These are phyloP conservation scores for Termitomyces sp. DNA, from an alignment of 768 basidiomycete genomes.

Conservation along the genomic window DNA sequence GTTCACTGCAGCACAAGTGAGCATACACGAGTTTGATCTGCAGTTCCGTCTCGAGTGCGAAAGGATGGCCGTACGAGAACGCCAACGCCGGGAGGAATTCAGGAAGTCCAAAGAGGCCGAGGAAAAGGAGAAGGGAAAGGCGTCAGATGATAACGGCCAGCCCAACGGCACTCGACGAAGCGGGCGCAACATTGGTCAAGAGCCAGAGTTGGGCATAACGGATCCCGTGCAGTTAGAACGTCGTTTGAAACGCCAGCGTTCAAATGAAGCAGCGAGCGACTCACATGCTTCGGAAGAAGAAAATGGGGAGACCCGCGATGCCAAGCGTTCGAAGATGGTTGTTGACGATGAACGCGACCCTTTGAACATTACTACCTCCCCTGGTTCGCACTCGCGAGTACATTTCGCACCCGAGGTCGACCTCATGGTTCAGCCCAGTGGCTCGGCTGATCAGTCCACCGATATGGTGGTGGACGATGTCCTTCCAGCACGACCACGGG, in stretches of 20 bases:
- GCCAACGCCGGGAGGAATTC: slow-evolving; percentile 57
- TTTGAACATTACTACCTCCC: slow-evolving; percentile 37
- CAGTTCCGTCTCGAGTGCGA: slow-evolving; percentile 80
- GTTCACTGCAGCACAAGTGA: slow-evolving; percentile 81
- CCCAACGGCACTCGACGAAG: slow-evolving; percentile 63
- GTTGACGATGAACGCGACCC: slow-evolving; percentile 48
- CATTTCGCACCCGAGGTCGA: slow-evolving; percentile 45
- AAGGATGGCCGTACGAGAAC: slow-evolving; percentile 77
- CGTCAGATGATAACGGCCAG: slow-evolving; percentile 23
- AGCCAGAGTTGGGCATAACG: slow-evolving; percentile 68
- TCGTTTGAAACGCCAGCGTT: slow-evolving; percentile 66
- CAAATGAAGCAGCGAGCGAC: slow-evolving; percentile 50
- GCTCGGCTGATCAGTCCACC: not conserved
- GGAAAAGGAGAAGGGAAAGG: slow-evolving; percentile 33
- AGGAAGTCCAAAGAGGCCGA: slow-evolving; percentile 44
- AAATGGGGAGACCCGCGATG: slow-evolving; percentile 38
- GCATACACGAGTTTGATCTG: slow-evolving; percentile 82
- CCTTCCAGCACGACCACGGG: slow-evolving; percentile 20
- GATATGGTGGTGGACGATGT: slow-evolving; percentile 37
- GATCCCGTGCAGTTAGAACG: slow-evolving; percentile 76
- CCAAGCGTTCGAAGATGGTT: slow-evolving; percentile 54
- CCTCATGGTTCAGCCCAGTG: slow-evolving; percentile 11
- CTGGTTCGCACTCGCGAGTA: slow-evolving; percentile 34
- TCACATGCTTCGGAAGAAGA: slow-evolving; percentile 54
- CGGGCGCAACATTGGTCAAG: slow-evolving; percentile 67